phyloP scores from a whole-genome alignment of 352 stramenopile species.

The Thalassiosira ordinaria region DNA sequence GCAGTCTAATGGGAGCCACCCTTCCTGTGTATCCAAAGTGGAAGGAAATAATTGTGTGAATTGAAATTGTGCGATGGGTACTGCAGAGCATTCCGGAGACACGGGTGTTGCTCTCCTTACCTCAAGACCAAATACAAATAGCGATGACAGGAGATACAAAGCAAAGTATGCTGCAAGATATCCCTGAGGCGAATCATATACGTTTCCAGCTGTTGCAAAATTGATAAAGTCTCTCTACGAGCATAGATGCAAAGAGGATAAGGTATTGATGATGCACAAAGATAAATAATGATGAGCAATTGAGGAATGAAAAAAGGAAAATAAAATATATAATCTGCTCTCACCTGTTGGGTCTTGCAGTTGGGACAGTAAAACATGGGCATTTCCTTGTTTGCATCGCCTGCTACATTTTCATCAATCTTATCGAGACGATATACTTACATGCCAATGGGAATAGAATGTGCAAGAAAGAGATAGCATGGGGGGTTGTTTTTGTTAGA shows the following conservation, averaged over 20 bases:
- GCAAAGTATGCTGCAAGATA: constrained; percentile 81
- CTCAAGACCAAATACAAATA: constrained; percentile 85
- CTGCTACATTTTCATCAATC: constrained; percentile 4
- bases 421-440: constrained; percentile 30
- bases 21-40: constrained; percentile 65
- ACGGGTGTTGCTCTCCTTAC: constrained; percentile 26
- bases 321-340: background rate
- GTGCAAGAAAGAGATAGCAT: too few species aligned
- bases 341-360: constrained; percentile 69
- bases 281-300: background rate
- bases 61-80: too few species aligned
- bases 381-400: constrained; percentile 30
- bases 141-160: constrained; percentile 76
- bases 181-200: constrained; percentile 70
- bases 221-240: constrained; percentile 84
- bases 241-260: constrained; percentile 28
- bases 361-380: constrained; percentile 81
- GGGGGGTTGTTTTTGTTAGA: background rate
- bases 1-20: constrained; percentile 82
- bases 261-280: constrained; percentile 5
- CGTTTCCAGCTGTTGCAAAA: constrained; percentile 64
- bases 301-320: background rate
- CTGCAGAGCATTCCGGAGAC: too few species aligned
- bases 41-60: too few species aligned
- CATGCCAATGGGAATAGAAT: too few species aligned